These are phyloP conservation scores for Talaromyces proteolyticus DNA, from an alignment of 495 filamentous ascomycete species.

Conservation along the genomic window DNA sequence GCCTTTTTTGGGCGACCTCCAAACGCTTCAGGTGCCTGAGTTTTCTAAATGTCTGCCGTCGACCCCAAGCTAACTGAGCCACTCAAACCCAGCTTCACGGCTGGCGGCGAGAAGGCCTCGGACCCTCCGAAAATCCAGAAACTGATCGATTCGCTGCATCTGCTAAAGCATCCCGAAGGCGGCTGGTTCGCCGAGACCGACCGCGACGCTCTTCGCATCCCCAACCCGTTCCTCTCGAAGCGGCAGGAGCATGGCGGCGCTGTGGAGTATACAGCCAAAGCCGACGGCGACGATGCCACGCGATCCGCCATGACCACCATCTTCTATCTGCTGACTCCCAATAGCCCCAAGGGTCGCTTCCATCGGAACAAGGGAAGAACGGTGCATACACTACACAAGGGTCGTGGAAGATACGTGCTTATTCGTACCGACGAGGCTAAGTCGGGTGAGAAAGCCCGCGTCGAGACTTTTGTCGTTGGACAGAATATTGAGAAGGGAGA, in stretches of 20 bases:
- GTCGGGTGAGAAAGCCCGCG: slow-evolving; percentile 22
- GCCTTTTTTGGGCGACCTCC: no score
- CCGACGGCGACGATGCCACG: slow-evolving; percentile 16
- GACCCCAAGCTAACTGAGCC: neutral
- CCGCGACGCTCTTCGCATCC: slow-evolving; percentile 39
- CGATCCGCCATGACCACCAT: slow-evolving; percentile 49
- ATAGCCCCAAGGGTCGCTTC: slow-evolving; percentile 48
- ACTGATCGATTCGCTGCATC: slow-evolving; percentile 36
- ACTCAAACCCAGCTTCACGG: neutral
- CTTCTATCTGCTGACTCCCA: slow-evolving; percentile 56
- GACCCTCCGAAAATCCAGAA: slow-evolving; percentile 28
- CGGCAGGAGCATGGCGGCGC: slow-evolving; percentile 7
- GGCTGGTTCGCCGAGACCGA: slow-evolving; percentile 63
- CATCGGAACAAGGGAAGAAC: slow-evolving; percentile 55
- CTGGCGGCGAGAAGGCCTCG: neutral
- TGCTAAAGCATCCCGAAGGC: slow-evolving; percentile 53
- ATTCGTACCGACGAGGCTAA: slow-evolving; percentile 45
- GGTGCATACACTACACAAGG: slow-evolving; percentile 55
- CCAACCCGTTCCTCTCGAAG: slow-evolving; percentile 39
- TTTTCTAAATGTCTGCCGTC: neutral
- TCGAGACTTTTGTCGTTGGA: slow-evolving; percentile 61
- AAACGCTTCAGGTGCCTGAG: no score
- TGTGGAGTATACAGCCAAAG: slow-evolving; percentile 8
- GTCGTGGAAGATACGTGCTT: slow-evolving; percentile 54
- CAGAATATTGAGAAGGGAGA: slow-evolving; percentile 48